A percentile compares a stretch with the other conserved stretches of the same genome.
Evolutionary conservation across 2,329 filamentous ascomycete genomes (phyloP).

Genomic region (Calycina herbarum): DNA sequence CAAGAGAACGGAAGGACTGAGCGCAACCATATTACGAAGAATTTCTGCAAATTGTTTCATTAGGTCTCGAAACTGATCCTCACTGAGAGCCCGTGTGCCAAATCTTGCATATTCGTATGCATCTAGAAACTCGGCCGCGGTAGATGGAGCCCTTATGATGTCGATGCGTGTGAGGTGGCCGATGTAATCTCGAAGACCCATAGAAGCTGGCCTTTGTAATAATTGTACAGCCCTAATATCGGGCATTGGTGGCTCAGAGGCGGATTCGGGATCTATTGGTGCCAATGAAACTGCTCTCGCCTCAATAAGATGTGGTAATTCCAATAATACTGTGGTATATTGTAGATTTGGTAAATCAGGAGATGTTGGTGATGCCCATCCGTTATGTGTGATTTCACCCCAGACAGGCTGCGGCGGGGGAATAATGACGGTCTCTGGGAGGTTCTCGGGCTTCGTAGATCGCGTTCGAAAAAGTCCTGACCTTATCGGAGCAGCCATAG

Average conservation of each 20-base stretch:
- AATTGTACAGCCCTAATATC: conserved; percentile 69
- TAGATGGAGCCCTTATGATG: conserved; percentile 57
- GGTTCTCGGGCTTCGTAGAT: conserved; percentile 18
- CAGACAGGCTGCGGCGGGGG: conserved; percentile 51
- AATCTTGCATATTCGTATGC: conserved; percentile 86
- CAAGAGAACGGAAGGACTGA: conserved; percentile 28
- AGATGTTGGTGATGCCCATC: conserved; percentile 82
- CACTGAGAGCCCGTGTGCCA: conserved; percentile 66
- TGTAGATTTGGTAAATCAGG: conserved; percentile 77
- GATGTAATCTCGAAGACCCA: conserved; percentile 80
- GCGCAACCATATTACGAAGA: conserved; percentile 69
- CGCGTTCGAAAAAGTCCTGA: conserved; percentile 14
- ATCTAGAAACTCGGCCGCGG: conserved; percentile 63
- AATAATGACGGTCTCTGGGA: conserved; percentile 27
- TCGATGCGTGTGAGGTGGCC: conserved; percentile 66
- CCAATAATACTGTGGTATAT: conserved; percentile 76
- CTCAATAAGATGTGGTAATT: conserved; percentile 88
- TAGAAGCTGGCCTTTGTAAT: conserved; percentile 67
- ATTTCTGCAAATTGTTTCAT: conserved; percentile 86
- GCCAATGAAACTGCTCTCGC: conserved; percentile 89
- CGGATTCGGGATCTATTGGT: conserved; percentile 50
- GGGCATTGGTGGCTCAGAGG: conserved; percentile 47
- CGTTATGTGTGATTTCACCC: conserved; percentile 82
- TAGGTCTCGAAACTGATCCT: conserved; percentile 70
- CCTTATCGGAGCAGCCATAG: conserved; percentile 18